Base-by-base conservation (phyloP, 2,329 filamentous ascomycete genomes). In the Pestalotiopsis fici region DNA sequence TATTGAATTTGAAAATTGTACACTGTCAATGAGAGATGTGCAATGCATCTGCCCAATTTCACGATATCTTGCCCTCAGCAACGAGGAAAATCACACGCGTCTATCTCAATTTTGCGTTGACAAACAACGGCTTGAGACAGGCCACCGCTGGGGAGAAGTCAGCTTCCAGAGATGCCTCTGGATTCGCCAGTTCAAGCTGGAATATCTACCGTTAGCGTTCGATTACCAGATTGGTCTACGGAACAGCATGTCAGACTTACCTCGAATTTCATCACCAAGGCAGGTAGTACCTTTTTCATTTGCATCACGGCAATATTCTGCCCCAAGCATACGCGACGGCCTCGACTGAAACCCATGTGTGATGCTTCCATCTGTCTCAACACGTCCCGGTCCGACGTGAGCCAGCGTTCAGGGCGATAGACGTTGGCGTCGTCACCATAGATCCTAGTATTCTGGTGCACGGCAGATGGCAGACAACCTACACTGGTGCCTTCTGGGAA, bases 291-390 rank as follows among this genome's bases (percentile, higher is more conserved):
- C 62, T 74, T 74, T 63, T 73, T 75, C 69, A 75, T 74, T 50
- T 72, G 71, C 65, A 75, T 55, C 2, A 71, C 59, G 12, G 72
- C 74, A 50, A 75, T 73, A 54, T 74, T 60, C 65, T 73, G 70
- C 2, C 74, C 74, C 9, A 74, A 28, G 39, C 72, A 74, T 13
- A 43, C 69, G 23, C 71, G 69, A 35, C 69, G 68, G 11, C 73
- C 74, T 3, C 73, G 70, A 64, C 73, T 74, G 28, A 75, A 75
- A 2, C 73, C 72, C 70, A 74, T 72, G 37, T 73, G 72, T 25
- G 70, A 56, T 11, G 73, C 71, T 43, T 74, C 74, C 73, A 74
- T 75, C 43, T 57, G 57, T 25, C 70, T 67, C 59, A 74, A 59
- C 55, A 59, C 66, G 65, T 74, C 72, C n/a, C 63, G 67, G 61